These are phyloP conservation scores for Hypsizygus ulmarius DNA, from an alignment of 1,284 basidiomycete genomes.

Conservation along the genomic window DNA sequence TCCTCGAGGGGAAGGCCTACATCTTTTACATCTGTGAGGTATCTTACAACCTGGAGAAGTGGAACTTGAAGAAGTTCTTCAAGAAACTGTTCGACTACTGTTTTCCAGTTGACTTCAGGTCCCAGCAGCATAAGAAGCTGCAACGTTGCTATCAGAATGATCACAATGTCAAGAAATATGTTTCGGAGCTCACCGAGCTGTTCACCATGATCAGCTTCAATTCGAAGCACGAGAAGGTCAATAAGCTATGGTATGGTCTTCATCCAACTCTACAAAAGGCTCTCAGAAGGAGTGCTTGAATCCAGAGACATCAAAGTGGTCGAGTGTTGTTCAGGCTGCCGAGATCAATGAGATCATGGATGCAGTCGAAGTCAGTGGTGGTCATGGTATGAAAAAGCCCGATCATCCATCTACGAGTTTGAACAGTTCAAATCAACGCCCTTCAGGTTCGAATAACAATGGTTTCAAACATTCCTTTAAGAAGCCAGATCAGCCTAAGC, in stretches of 20 bases:
- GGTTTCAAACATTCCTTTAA: no score
- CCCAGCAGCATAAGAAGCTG: slow-evolving; percentile 15
- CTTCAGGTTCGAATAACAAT: no score
- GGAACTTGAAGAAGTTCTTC: slow-evolving; percentile 25
- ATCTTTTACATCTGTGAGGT: slow-evolving; percentile 5
- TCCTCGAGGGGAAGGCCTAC: slow-evolving; percentile 1
- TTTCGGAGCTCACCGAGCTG: slow-evolving; percentile 22
- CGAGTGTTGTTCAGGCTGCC: slow-evolving; percentile 16
- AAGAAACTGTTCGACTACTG: slow-evolving; percentile 28
- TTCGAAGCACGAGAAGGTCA: slow-evolving; percentile 16
- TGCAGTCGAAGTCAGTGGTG: slow-evolving; percentile 7
- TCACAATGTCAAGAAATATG: slow-evolving; percentile 21
- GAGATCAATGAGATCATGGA: slow-evolving; percentile 21
- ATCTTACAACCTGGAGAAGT: slow-evolving; percentile 11
- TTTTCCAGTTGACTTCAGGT: slow-evolving; percentile 26
- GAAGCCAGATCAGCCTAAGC: no score
- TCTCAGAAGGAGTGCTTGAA: slow-evolving; percentile 15
- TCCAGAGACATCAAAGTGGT: slow-evolving; percentile 20
- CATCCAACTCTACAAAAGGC: slow-evolving; percentile 11
- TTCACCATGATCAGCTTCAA: slow-evolving; percentile 26
- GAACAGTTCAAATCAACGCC: no score
- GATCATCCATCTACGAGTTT: no score
- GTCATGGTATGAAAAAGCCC: no score
- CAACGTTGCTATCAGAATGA: slow-evolving; percentile 17
- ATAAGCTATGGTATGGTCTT: slow-evolving; percentile 23